A percentile compares a stretch with the other conserved stretches of the same genome.
Conservation (phyloP, 352 stramenopile genomes). For the Phytophthora cryptogea region DNA sequence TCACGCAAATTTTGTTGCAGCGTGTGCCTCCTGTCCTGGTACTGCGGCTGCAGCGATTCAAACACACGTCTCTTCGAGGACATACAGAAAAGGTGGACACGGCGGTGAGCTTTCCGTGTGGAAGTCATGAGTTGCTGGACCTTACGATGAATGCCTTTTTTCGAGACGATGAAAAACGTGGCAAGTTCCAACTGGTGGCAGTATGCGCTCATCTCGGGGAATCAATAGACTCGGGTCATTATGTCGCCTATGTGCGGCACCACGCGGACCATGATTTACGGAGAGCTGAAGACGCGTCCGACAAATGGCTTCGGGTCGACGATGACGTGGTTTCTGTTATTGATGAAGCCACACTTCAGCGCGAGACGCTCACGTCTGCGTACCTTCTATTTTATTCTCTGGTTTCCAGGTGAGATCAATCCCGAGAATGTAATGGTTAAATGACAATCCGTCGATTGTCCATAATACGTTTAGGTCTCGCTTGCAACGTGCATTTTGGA, state of each 20-base stretch:
- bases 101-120: slow-evolving; percentile 62
- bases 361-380: slow-evolving; percentile 59
- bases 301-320: slow-evolving; percentile 72
- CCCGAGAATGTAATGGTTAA: not conserved
- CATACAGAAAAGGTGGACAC: slow-evolving; percentile 59
- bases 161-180: slow-evolving; percentile 43
- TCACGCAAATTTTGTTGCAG: slow-evolving; percentile 77
- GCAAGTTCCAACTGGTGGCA: slow-evolving; percentile 61
- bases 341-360: slow-evolving; percentile 43
- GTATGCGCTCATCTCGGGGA: slow-evolving; percentile 76
- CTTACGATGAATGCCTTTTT: slow-evolving; percentile 73
- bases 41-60: slow-evolving; percentile 76
- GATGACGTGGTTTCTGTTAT: slow-evolving; percentile 64
- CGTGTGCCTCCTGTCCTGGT: slow-evolving; percentile 55
- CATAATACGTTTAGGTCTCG: too few species aligned
- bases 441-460: not conserved
- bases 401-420: slow-evolving; percentile 16
- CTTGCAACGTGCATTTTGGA: too few species aligned
- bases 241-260: slow-evolving; percentile 65
- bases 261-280: slow-evolving; percentile 7
- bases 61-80: slow-evolving; percentile 39
- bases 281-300: slow-evolving; percentile 7
- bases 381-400: slow-evolving; percentile 82
- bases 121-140: slow-evolving; percentile 46
- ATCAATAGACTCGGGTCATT: slow-evolving; percentile 71